A percentile compares a stretch with the other conserved stretches of the same genome.
phyloP scores from a whole-genome alignment of 805 yeast species.

The Brettanomyces nanus region DNA sequence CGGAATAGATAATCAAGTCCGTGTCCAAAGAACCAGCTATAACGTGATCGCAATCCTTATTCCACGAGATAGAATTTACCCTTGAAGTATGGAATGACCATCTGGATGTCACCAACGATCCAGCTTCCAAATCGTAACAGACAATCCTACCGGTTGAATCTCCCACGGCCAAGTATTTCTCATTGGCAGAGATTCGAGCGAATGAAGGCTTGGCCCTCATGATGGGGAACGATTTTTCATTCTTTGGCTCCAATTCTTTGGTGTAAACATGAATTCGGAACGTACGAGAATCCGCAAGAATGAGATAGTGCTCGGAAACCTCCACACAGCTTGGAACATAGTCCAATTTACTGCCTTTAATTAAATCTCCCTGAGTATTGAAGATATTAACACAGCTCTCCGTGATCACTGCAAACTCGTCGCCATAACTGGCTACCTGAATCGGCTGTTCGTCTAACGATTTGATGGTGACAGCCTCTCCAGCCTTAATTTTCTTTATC shows the following conservation, averaged over 20 bases:
- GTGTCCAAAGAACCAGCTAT: conserved; percentile 83
- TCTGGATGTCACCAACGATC: conserved; percentile 62
- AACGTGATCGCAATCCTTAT: conserved; percentile 58
- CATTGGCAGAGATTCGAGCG: conserved; percentile 65
- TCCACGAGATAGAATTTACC: conserved; percentile 75
- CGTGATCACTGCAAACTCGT: conserved; percentile 35
- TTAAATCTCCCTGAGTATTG: conserved; percentile 22
- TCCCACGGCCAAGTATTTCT: conserved; percentile 68
- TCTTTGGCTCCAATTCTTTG: conserved; percentile 7
- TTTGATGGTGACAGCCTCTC: conserved; percentile 18
- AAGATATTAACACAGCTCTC: conserved; percentile 33
- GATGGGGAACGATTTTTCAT: conserved; percentile 26
- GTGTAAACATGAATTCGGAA: conserved; percentile 34
- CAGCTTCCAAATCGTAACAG: conserved; percentile 51
- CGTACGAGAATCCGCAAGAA: conserved; percentile 39
- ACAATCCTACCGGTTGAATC: conserved; percentile 81
- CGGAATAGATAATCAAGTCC: conserved; percentile 70
- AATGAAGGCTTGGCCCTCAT: conserved; percentile 56
- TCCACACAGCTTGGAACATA: conserved; percentile 40
- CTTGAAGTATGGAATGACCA: conserved; percentile 95
- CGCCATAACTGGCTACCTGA: conserved; percentile 29
- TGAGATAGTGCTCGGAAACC: conserved; percentile 33
- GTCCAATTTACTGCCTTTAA: conserved; percentile 24
- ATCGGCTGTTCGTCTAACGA: conserved; percentile 42
- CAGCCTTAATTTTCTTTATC: conserved; percentile 30